A percentile compares a stretch with the other conserved stretches of the same genome.
Evolutionary conservation across 2,329 filamentous ascomycete genomes (phyloP).

Genomic region (Stenocarpella maydis): DNA sequence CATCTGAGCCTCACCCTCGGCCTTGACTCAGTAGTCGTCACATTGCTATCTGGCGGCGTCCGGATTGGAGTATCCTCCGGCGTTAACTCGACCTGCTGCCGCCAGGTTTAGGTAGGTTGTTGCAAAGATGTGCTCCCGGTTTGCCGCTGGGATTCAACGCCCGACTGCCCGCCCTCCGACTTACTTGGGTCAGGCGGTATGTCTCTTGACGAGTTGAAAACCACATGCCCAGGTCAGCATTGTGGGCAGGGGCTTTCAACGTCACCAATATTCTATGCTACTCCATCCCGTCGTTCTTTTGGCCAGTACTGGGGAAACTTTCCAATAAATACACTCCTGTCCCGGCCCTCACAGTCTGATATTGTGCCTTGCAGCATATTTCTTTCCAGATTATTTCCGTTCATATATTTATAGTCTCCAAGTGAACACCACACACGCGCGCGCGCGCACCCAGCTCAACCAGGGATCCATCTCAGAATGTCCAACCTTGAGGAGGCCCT

Average conservation of each 20-base stretch:
- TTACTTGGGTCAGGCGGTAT: conserved; percentile 28
- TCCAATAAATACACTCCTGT: conserved; percentile 15
- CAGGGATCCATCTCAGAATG: conserved; percentile 36
- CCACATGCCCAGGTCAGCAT: conserved; percentile 35
- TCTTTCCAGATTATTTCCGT: background rate
- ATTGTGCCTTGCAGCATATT: background rate
- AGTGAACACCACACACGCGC: background rate
- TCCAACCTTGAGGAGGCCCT: conserved; percentile 41
- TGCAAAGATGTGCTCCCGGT: background rate
- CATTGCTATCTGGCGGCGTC: conserved; percentile 12
- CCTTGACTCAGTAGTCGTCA: conserved; percentile 17
- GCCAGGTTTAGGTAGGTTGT: conserved; percentile 1
- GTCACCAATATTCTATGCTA: background rate
- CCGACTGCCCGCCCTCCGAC: background rate
- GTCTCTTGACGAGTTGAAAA: conserved; percentile 29
- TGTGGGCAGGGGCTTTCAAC: conserved; percentile 16
- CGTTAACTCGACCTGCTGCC: background rate
- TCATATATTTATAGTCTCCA: background rate
- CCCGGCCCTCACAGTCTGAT: background rate
- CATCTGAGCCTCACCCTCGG: conserved; percentile 17
- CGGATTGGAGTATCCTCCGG: background rate
- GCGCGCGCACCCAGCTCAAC: background rate
- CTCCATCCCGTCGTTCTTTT: conserved; percentile 31
- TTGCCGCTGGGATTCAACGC: conserved; percentile 22
- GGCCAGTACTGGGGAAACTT: background rate